Conservation (phyloP, 306 rosid species). For the Trifolium repens region DNA sequence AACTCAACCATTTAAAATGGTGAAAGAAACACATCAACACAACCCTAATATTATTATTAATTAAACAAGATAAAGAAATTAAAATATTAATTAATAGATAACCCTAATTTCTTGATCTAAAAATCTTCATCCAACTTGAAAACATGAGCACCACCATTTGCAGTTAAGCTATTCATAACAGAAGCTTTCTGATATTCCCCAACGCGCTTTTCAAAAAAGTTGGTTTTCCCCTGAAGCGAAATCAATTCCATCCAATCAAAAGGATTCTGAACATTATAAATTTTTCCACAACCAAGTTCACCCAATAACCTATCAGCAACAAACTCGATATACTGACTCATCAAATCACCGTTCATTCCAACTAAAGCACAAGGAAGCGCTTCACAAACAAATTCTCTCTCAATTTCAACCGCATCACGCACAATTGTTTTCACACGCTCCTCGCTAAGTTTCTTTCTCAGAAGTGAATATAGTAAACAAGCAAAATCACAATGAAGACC, state of each 20-base stretch:
- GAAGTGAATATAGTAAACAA: conserved; percentile 60
- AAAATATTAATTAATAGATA: not conserved
- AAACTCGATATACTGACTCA: conserved; percentile 81
- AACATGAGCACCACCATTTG: conserved; percentile 53
- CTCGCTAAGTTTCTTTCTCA: conserved; percentile 55
- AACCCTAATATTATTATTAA: not conserved
- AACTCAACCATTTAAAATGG: not conserved
- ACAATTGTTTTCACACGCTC: conserved; percentile 68
- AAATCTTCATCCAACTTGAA: conserved; percentile 79
- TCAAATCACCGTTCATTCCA: conserved; percentile 78
- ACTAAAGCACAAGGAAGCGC: conserved; percentile 84
- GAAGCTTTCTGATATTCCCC: conserved; percentile 90
- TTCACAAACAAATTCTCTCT: conserved; percentile 81
- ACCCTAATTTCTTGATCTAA: conserved; percentile 28
- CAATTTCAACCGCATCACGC: conserved; percentile 69
- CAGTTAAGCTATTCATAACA: conserved; percentile 72
- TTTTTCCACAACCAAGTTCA: conserved; percentile 63
- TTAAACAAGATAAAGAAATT: not conserved
- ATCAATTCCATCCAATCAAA: conserved; percentile 98
- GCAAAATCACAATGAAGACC: conserved; percentile 88
- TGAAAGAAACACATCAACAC: not conserved
- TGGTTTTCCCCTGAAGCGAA: conserved; percentile 88
- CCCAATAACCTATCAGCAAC: conserved; percentile 80
- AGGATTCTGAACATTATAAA: conserved; percentile 69
- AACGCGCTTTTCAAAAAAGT: conserved; percentile 86